Evolutionary conservation across 257 asterid species (phyloP).

Genomic region (Ballota nigra): DNA sequence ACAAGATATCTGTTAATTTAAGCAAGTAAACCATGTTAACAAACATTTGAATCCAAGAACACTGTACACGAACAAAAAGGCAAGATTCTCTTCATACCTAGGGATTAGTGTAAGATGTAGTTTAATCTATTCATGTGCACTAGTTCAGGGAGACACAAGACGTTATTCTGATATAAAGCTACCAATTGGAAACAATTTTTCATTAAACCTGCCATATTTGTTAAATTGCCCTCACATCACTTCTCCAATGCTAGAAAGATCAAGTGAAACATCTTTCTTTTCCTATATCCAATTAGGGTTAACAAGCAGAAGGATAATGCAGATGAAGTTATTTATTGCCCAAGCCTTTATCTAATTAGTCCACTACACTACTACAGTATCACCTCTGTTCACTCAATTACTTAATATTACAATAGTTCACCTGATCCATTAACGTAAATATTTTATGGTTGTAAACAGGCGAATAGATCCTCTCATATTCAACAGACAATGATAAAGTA

Average conservation of each 20-base stretch:
- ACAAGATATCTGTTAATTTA: neutral
- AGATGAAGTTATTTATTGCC: too few relatives aligned
- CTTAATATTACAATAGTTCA: neutral
- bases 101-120: neutral
- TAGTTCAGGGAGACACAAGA: neutral
- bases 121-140: neutral
- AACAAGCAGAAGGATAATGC: too few relatives aligned
- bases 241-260: constrained; percentile 4
- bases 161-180: neutral
- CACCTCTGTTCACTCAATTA: neutral
- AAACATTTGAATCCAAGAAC: neutral
- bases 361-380: neutral
- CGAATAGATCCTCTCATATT: neutral
- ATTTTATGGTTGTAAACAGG: neutral
- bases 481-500: neutral
- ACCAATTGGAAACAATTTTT: neutral
- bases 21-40: neutral
- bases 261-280: neutral
- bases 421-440: too few relatives aligned
- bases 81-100: neutral
- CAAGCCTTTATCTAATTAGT: neutral
- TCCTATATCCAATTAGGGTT: neutral
- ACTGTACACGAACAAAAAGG: neutral
- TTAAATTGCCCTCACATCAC: neutral
- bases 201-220: neutral